These are phyloP conservation scores for Dictyostelium purpureum DNA, from an alignment of 78 protist species.

Conservation along the genomic window DNA sequence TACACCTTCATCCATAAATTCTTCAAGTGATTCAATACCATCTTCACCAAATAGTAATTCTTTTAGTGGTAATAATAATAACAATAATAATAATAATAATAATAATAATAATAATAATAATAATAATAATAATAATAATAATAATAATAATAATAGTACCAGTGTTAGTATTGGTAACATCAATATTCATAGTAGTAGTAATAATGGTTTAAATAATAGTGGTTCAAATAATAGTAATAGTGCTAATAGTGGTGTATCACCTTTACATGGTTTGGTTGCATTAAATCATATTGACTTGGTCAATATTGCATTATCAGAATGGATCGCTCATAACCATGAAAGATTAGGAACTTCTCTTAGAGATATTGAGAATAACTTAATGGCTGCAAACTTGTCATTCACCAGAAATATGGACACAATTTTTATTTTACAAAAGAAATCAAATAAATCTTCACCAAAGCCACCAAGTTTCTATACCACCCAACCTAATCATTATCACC, in stretches of 20 bases:
- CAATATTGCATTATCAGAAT: constrained; percentile 47
- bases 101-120: neutral
- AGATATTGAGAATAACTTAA: constrained; percentile 47
- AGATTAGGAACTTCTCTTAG: constrained; percentile 42
- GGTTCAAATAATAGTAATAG: neutral
- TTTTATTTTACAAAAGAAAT: constrained; percentile 20
- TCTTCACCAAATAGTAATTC: neutral
- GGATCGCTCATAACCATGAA: constrained; percentile 69
- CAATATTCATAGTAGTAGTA: neutral
- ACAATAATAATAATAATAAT: neutral
- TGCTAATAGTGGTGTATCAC: constrained; percentile 8
- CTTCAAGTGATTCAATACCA: neutral
- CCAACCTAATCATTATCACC: neutral
- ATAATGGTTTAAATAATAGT: neutral
- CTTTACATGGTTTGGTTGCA: constrained; percentile 75
- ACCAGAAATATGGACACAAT: constrained; percentile 38
- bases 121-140: neutral
- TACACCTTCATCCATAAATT: neutral
- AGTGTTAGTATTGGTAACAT: neutral
- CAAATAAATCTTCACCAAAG: neutral
- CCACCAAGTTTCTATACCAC: neutral
- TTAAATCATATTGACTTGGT: constrained; percentile 54
- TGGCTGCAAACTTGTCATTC: constrained; percentile 42
- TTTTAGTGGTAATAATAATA: neutral
- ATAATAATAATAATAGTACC: neutral